phyloP scores from a whole-genome alignment of 129 eudicot genomes.

The Calendula officinalis region DNA sequence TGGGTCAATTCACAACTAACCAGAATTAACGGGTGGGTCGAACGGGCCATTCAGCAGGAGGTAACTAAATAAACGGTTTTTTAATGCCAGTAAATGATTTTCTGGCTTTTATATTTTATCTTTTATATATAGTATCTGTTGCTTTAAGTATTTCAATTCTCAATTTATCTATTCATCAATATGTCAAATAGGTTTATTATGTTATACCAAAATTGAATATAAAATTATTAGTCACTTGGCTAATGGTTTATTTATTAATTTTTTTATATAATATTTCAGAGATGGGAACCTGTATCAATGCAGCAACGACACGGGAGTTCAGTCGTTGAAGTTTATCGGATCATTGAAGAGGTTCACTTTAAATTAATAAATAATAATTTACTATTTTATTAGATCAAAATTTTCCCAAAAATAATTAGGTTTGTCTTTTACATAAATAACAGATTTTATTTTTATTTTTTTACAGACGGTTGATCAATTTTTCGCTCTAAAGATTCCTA shows the following conservation, averaged over 20 bases:
- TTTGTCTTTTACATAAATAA: slow-evolving; percentile 6
- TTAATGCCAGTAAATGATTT: not conserved
- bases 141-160: slow-evolving; percentile 12
- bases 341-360: slow-evolving; percentile 84
- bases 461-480: slow-evolving; percentile 94
- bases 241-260: not conserved
- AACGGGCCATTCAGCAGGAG: slow-evolving; percentile 97
- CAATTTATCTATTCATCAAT: not conserved
- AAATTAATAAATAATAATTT: slow-evolving; percentile 13
- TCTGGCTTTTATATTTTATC: not conserved
- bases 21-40: slow-evolving; percentile 82
- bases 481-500: slow-evolving; percentile 89
- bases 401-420: not conserved
- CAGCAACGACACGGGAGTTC: slow-evolving; percentile 98
- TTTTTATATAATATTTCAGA: slow-evolving; percentile 38
- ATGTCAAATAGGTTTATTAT: slow-evolving; percentile 5
- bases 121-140: slow-evolving; percentile 2
- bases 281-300: slow-evolving; percentile 90
- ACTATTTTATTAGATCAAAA: slow-evolving; percentile 1
- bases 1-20: slow-evolving; percentile 95
- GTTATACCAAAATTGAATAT: not conserved
- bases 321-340: slow-evolving; percentile 94
- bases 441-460: slow-evolving; percentile 16
- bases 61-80: slow-evolving; percentile 38
- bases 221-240: slow-evolving; percentile 8